phyloP scores from a whole-genome alignment of 345 rosid genomes.

The Pelargonium nanum region DNA sequence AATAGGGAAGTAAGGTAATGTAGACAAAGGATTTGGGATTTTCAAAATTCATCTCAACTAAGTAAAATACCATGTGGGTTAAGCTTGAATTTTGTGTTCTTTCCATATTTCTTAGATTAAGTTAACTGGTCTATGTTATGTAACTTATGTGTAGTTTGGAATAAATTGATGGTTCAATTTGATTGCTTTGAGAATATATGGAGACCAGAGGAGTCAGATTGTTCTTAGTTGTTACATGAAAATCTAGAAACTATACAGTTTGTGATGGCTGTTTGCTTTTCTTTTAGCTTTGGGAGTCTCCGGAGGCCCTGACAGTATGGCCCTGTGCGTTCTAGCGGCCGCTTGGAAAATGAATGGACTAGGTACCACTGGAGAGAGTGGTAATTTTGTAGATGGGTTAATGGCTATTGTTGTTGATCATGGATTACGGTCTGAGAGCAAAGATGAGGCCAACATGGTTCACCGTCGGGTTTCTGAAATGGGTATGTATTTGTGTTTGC shows the following conservation, averaged over 20 bases:
- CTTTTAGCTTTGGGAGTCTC: slow-evolving; percentile 75
- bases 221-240: neutral
- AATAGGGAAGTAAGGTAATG: neutral
- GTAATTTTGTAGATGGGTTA: slow-evolving; percentile 61
- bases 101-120: too few species aligned
- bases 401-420: slow-evolving; percentile 84
- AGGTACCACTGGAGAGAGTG: slow-evolving; percentile 16
- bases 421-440: slow-evolving; percentile 66
- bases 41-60: neutral
- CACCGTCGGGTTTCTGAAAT: slow-evolving; percentile 52
- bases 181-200: neutral
- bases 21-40: neutral
- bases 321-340: slow-evolving; percentile 69
- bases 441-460: slow-evolving; percentile 62
- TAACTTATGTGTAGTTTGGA: too few species aligned
- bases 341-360: slow-evolving; percentile 57
- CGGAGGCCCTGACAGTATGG: slow-evolving; percentile 97
- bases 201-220: too few species aligned
- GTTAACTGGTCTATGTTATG: too few species aligned
- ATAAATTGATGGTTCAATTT: neutral
- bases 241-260: neutral
- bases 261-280: neutral
- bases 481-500: slow-evolving; percentile 32
- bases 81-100: neutral
- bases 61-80: neutral